Evolutionary conservation across 2,329 filamentous ascomycete genomes (phyloP).

Genomic region (Aureobasidium zeae): DNA sequence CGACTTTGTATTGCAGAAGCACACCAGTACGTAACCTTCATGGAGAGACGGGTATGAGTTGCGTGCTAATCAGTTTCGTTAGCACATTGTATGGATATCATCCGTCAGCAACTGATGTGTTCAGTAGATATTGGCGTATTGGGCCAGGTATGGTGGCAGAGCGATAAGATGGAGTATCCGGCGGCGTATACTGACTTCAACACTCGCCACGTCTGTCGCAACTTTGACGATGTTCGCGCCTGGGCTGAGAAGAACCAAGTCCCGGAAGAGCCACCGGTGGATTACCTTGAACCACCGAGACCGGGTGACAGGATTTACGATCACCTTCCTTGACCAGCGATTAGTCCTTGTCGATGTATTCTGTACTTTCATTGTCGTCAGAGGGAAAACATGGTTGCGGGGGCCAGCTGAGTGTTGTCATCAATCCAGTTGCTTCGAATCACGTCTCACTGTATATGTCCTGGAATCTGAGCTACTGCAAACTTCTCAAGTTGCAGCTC

Average conservation of each 20-base stretch:
- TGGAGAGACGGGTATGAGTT: not conserved
- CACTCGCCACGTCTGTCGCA: constrained; percentile 50
- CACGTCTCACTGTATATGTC: no score
- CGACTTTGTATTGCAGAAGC: constrained; percentile 45
- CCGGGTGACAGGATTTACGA: no score
- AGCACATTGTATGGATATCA: constrained; percentile 53
- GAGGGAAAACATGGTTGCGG: no score
- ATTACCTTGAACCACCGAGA: constrained; percentile 36
- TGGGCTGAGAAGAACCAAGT: constrained; percentile 49
- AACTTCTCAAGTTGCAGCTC: no score
- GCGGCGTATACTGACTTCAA: constrained; percentile 54
- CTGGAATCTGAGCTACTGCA: no score
- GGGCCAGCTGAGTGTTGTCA: no score
- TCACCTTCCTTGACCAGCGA: no score
- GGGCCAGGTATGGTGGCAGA: constrained; percentile 51
- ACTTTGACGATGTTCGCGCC: constrained; percentile 44
- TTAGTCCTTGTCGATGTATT: no score
- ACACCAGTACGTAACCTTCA: constrained; percentile 43
- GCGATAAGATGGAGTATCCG: constrained; percentile 27
- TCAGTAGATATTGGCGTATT: constrained; percentile 51
- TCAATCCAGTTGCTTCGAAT: no score
- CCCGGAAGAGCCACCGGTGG: constrained; percentile 34
- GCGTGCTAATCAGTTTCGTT: not conserved
- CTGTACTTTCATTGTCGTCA: no score
- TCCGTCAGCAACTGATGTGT: constrained; percentile 57